These are phyloP conservation scores for Trichaptum fuscoviolaceum DNA, from an alignment of 768 basidiomycete species.

Conservation along the genomic window DNA sequence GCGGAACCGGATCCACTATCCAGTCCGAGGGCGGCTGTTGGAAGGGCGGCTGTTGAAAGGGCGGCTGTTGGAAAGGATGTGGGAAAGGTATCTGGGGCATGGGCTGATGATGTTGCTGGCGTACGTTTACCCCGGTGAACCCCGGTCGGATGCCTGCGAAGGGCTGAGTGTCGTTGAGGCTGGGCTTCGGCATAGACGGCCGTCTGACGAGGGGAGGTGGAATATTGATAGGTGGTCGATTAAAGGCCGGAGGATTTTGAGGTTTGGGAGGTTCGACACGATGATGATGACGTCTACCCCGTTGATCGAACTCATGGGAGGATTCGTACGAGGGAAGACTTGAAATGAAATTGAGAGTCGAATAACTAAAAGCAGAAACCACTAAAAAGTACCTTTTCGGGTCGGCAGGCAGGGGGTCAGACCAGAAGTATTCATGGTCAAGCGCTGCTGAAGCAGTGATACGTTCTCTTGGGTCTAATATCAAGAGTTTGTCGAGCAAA, in stretches of 20 bases:
- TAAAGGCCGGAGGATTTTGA: not conserved
- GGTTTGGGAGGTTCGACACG: not conserved
- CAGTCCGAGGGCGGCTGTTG: too few species aligned
- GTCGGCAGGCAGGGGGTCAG: conserved; percentile 80
- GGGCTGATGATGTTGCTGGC: not conserved
- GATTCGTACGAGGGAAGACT: conserved; percentile 76
- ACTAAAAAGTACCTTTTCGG: conserved; percentile 58
- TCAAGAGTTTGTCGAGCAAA: conserved; percentile 75
- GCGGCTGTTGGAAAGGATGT: not conserved
- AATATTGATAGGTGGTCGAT: not conserved
- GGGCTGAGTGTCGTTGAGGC: not conserved
- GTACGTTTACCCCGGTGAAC: not conserved
- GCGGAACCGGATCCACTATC: too few species aligned
- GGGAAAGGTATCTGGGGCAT: not conserved
- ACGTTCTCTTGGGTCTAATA: conserved; percentile 77
- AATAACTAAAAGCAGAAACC: conserved; percentile 1
- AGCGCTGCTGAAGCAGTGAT: conserved; percentile 83
- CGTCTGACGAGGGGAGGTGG: not conserved
- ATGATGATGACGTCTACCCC: conserved; percentile 46
- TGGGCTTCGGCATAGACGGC: not conserved
- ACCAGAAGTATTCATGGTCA: conserved; percentile 94
- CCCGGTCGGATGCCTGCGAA: not conserved
- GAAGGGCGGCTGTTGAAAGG: too few species aligned
- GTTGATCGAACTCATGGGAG: conserved; percentile 79
- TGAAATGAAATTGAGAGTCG: conserved; percentile 6